These are phyloP conservation scores for Sapria himalayana DNA, from an alignment of 345 rosid genomes.

Conservation along the genomic window DNA sequence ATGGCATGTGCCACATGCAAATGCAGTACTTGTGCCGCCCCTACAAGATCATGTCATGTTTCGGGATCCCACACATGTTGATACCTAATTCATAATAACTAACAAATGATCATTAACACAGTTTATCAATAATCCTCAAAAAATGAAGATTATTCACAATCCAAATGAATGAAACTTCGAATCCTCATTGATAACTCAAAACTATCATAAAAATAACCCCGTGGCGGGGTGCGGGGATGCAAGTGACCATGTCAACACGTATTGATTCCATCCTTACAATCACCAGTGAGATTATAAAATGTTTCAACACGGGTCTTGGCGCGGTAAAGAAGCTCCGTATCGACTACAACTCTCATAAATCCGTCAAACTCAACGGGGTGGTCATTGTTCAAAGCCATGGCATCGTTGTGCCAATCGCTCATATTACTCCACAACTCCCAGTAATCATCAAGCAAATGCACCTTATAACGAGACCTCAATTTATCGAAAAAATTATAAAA, in stretches of 20 bases:
- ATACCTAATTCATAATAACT: too few species aligned
- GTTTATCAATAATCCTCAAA: too few species aligned
- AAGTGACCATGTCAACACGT: slow-evolving; percentile 54
- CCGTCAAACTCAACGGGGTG: slow-evolving; percentile 71
- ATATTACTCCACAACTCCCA: slow-evolving; percentile 50
- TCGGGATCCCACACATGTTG: too few species aligned
- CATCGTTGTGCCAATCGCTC: slow-evolving; percentile 88
- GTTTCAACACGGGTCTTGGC: slow-evolving; percentile 72
- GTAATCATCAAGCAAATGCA: slow-evolving; percentile 74
- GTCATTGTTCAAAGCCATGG: slow-evolving; percentile 38
- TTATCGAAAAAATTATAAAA: slow-evolving; percentile 79
- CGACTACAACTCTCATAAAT: slow-evolving; percentile 91
- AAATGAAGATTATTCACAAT: too few species aligned
- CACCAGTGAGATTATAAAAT: slow-evolving; percentile 61
- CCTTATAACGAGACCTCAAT: slow-evolving; percentile 68
- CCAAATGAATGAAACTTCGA: too few species aligned
- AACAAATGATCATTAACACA: too few species aligned
- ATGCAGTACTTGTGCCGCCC: too few species aligned
- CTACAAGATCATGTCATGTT: too few species aligned
- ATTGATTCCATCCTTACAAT: slow-evolving; percentile 85
- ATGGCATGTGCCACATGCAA: too few species aligned
- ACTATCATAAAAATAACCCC: too few species aligned
- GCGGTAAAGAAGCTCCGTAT: slow-evolving; percentile 66
- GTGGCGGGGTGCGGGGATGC: too few species aligned
- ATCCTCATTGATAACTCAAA: too few species aligned